Evolutionary conservation across 1,284 basidiomycete genomes (phyloP).

Genomic region (Mycosarcoma mackinlayi): DNA sequence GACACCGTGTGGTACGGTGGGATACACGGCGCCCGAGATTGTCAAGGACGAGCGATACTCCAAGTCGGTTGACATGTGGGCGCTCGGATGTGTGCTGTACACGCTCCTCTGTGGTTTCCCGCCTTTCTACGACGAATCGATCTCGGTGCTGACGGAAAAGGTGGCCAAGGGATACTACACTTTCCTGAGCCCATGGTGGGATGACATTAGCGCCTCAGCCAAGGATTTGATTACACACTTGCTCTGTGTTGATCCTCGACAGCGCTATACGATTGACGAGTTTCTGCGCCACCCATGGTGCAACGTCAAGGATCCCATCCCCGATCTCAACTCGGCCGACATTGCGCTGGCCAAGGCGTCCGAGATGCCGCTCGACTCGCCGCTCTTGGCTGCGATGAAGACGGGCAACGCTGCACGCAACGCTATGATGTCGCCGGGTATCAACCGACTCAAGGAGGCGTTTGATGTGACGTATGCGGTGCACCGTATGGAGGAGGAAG

Average conservation of each 20-base stretch:
- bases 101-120: slow-evolving; percentile 98
- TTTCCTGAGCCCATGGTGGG: slow-evolving; percentile 99
- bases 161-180: slow-evolving; percentile 98
- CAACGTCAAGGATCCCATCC: slow-evolving; percentile 70
- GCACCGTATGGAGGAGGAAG: slow-evolving; percentile 99
- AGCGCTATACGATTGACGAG: slow-evolving; percentile 97
- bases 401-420: slow-evolving; percentile 70
- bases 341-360: slow-evolving; percentile 61
- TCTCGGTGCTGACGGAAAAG: slow-evolving; percentile 97
- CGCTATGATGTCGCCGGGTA: slow-evolving; percentile 84
- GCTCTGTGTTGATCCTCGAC: slow-evolving; percentile 92
- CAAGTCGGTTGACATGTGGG: slow-evolving; percentile 99
- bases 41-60: slow-evolving; percentile 99
- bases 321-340: slow-evolving; percentile 63
- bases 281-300: slow-evolving; percentile 98
- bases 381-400: slow-evolving; percentile 82
- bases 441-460: slow-evolving; percentile 87
- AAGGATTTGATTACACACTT: slow-evolving; percentile 96
- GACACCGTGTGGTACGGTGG: slow-evolving; percentile 99
- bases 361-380: slow-evolving; percentile 84
- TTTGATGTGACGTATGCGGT: slow-evolving; percentile 99
- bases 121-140: slow-evolving; percentile 98
- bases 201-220: slow-evolving; percentile 88
- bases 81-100: slow-evolving; percentile 96
- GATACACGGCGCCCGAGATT: slow-evolving; percentile 99